phyloP scores from a whole-genome alignment of 345 rosid species.

The Euphorbia pulcherrima region DNA sequence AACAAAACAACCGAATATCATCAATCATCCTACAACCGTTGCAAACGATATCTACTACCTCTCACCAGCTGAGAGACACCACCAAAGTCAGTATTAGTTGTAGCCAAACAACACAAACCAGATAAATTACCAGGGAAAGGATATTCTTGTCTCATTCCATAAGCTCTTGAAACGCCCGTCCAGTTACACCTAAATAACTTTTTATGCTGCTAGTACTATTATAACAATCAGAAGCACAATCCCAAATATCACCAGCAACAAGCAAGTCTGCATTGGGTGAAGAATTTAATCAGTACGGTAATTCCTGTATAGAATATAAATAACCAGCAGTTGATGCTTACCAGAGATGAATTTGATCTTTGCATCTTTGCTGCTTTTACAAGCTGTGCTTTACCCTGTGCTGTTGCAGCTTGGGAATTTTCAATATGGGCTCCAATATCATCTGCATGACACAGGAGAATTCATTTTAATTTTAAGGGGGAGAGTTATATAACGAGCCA shows the following conservation, averaged over 20 bases:
- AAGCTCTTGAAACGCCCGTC: constrained; percentile 4
- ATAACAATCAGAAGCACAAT: constrained; percentile 74
- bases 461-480: background rate
- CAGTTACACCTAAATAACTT: background rate
- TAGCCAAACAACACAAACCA: constrained; percentile 6
- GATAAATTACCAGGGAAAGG: constrained; percentile 4
- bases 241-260: constrained; percentile 88
- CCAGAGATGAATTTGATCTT: constrained; percentile 89
- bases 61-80: constrained; percentile 16
- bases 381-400: constrained; percentile 72
- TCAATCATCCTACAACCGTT: background rate
- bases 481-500: background rate
- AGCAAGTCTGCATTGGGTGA: constrained; percentile 54
- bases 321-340: constrained; percentile 22
- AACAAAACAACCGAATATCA: background rate
- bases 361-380: constrained; percentile 78
- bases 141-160: constrained; percentile 13
- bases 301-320: background rate
- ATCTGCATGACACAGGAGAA: constrained; percentile 42
- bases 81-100: constrained; percentile 16
- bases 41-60: constrained; percentile 18
- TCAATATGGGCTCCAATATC: constrained; percentile 77
- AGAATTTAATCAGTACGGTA: background rate
- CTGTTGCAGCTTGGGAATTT: constrained; percentile 64
- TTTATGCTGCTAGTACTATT: constrained; percentile 64